Conservation (phyloP, 2,329 filamentous ascomycete species). For the Phaeophleospora eucalypticola region DNA sequence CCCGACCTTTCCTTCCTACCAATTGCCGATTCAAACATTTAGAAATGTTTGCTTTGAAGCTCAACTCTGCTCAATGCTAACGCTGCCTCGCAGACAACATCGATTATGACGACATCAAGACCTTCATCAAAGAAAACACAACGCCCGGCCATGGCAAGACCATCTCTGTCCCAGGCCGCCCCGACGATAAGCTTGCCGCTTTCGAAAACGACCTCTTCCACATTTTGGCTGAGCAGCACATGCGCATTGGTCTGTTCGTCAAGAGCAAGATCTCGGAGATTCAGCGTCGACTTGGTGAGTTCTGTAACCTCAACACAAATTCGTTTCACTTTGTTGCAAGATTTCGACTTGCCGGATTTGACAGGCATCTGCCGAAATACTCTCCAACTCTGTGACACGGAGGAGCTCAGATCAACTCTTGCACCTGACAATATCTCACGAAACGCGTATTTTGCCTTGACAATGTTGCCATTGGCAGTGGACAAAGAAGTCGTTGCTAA, state of each 20-base stretch:
- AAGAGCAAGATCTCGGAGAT: conserved; percentile 77
- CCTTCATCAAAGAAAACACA: conserved; percentile 77
- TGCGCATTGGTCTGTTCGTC: conserved; percentile 73
- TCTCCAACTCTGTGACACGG: neutral
- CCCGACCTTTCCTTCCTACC: neutral
- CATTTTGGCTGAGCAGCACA: conserved; percentile 70
- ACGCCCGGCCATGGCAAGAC: conserved; percentile 65
- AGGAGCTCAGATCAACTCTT: neutral
- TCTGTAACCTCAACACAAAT: neutral
- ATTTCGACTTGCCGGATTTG: neutral
- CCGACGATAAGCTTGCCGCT: conserved; percentile 46
- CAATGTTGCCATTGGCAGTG: neutral
- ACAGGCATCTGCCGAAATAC: neutral
- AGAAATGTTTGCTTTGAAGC: too few species aligned
- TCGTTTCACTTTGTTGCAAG: neutral
- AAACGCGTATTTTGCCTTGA: neutral
- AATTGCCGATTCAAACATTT: neutral
- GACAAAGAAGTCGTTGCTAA: neutral
- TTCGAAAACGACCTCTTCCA: conserved; percentile 70
- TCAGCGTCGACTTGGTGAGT: conserved; percentile 61
- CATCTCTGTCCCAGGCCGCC: conserved; percentile 69
- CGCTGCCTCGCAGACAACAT: conserved; percentile 62
- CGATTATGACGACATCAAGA: conserved; percentile 83
- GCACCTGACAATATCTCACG: too few species aligned
- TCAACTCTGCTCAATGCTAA: conserved; percentile 9